phyloP scores from a whole-genome alignment of 805 yeast species.

The Nakazawaea ernobii region DNA sequence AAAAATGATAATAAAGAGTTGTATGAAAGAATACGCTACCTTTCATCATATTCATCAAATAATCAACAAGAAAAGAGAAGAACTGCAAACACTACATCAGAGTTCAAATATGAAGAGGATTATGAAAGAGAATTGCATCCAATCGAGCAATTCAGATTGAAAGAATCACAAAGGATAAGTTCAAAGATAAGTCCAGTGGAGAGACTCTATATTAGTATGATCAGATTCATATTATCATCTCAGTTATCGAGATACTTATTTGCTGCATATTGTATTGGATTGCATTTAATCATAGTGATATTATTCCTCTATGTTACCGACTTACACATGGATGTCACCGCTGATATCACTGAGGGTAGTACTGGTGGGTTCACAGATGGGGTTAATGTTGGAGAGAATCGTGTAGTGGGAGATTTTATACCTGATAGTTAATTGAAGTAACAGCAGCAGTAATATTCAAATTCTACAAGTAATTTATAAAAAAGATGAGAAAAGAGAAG shows the following conservation, averaged over 20 bases:
- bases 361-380: constrained; percentile 3
- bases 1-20: constrained; percentile 72
- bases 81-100: constrained; percentile 34
- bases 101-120: constrained; percentile 51
- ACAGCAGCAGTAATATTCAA: not conserved
- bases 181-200: constrained; percentile 74
- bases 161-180: constrained; percentile 70
- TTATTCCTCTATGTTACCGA: constrained; percentile 39
- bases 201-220: constrained; percentile 64
- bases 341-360: constrained; percentile 11
- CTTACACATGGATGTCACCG: constrained; percentile 9
- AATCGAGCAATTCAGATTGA: constrained; percentile 70
- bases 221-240: constrained; percentile 72
- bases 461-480: not conserved
- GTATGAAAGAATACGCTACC: constrained; percentile 69
- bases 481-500: not conserved
- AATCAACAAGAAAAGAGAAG: constrained; percentile 13
- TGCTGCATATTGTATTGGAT: constrained; percentile 63
- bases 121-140: constrained; percentile 82
- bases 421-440: not conserved
- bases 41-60: constrained; percentile 40
- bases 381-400: not conserved
- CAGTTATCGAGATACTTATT: constrained; percentile 67
- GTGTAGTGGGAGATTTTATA: not conserved
- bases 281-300: constrained; percentile 70